phyloP scores from a whole-genome alignment of 345 rosid species.

The Gossypium sturtianum region DNA sequence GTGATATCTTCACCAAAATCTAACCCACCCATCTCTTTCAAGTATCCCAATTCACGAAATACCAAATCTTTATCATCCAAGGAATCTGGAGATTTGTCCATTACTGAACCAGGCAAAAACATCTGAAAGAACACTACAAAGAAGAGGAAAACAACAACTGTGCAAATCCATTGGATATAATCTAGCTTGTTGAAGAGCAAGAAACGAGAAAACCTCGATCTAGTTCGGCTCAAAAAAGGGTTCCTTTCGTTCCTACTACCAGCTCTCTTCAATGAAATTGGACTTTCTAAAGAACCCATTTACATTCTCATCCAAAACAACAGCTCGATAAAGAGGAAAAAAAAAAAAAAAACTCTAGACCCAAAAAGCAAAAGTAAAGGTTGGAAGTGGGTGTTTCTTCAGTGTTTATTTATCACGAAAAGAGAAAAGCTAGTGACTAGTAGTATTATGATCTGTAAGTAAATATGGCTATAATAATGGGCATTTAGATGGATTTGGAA shows the following conservation, averaged over 20 bases:
- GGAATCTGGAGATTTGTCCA: constrained; percentile 42
- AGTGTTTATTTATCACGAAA: not conserved
- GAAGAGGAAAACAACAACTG: constrained; percentile 50
- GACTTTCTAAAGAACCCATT: constrained; percentile 76
- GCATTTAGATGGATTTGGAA: not conserved
- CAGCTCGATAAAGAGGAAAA: not conserved
- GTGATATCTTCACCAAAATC: constrained; percentile 58
- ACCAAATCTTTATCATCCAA: constrained; percentile 20
- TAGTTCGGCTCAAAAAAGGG: constrained; percentile 41
- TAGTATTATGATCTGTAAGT: not conserved
- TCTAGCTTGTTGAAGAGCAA: constrained; percentile 52
- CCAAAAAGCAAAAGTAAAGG: not conserved
- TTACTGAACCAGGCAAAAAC: constrained; percentile 58
- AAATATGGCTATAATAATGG: not conserved
- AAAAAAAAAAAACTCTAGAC: not conserved
- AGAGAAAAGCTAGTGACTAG: not conserved
- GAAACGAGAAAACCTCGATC: constrained; percentile 75
- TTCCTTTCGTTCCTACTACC: constrained; percentile 31
- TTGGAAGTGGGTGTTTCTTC: not conserved
- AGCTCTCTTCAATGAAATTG: constrained; percentile 52
- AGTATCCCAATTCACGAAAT: constrained; percentile 38
- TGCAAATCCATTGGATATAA: constrained; percentile 64
- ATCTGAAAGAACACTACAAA: constrained; percentile 53
- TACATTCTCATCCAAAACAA: constrained; percentile 17
- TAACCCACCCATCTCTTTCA: constrained; percentile 56